Base-by-base conservation (phyloP, 2,329 filamentous ascomycete genomes). In the Cadophora gregata region DNA sequence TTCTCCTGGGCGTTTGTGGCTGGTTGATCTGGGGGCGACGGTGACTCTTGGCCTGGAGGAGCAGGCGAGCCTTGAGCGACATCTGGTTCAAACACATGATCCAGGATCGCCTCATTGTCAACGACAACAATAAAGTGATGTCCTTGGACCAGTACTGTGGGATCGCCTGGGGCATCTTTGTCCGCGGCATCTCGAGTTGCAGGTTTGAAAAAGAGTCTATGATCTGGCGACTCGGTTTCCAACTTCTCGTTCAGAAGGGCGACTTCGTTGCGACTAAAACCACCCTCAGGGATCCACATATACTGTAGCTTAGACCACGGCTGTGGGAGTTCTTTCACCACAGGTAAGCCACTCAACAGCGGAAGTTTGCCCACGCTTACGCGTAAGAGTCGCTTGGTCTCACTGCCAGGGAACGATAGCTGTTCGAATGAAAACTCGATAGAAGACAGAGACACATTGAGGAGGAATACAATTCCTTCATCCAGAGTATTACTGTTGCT, bases 51-150 rank as follows among this genome's bases (percentile, higher is more conserved):
- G 42, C 10, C 42, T 47, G 42, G 19, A 1, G 5, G 4, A 21
- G 9, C 42, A 21, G 42, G 42, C 9, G 42, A 10, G 1, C 21
- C 42, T 47, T 21, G 25, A 19, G 25, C 4, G 19, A 24, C 12
- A 24, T 31, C 36, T 12, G 55, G n/a, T 7, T 38, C 21, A n/a
- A 58, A 58, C 8, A 58, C 55, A 21, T 58, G 55, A n/a, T 58
- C 55, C 6, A 58, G 12, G 5, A 58, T 36, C 27, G 29, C 55
- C 25, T 31, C 55, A 36, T 58, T 58, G 31, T 58, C 21, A 24
- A 33, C n/a, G n/a, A 36, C 29, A 19, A 58, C 55, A 38, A 58
- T 27, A n/a, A 58, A 58, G 29, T 58, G 55, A 58, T 58, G 55
- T 3, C 55, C 55, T 19, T 31, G 9, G 14, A 31, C 12, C 9